Conservation (phyloP, 2,329 filamentous ascomycete genomes). For the Cladosporium sp. region DNA sequence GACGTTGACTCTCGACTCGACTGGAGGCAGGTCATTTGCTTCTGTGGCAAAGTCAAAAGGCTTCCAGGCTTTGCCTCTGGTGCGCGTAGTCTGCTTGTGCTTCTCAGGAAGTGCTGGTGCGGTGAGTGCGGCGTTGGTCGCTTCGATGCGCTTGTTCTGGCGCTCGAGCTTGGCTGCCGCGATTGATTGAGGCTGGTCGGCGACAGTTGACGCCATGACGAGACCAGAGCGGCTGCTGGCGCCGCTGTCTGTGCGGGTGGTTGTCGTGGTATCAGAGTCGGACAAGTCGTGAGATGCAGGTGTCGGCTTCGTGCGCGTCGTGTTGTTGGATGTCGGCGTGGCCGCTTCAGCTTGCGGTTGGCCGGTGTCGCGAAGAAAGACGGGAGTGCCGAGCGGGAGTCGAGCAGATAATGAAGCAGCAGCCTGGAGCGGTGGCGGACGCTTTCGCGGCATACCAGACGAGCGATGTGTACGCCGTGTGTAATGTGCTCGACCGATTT, state of each 20-base stretch:
- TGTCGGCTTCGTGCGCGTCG: background rate
- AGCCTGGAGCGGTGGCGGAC: background rate
- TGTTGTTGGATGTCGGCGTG: background rate
- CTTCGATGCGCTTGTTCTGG: slow-evolving; percentile 29
- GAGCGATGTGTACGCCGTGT: too few relatives aligned
- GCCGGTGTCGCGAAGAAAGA: background rate
- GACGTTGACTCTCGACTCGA: slow-evolving; percentile 29
- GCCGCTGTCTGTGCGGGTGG: background rate
- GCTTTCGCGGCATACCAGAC: background rate
- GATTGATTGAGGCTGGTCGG: background rate
- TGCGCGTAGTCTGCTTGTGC: slow-evolving; percentile 20
- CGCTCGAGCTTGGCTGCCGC: slow-evolving; percentile 27
- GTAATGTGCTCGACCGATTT: too few relatives aligned
- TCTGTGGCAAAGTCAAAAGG: slow-evolving; percentile 23
- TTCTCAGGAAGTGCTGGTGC: slow-evolving; percentile 14
- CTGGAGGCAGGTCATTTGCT: slow-evolving; percentile 14
- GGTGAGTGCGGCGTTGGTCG: slow-evolving; percentile 26
- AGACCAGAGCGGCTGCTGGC: background rate
- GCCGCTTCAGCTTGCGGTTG: background rate
- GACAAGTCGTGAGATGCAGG: background rate
- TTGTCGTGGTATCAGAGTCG: background rate
- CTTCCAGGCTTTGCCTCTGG: slow-evolving; percentile 26
- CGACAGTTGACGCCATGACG: background rate
- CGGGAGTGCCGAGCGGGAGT: slow-evolving; percentile 7
- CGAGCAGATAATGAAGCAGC: background rate